These are phyloP conservation scores for Astrothelium macrocarpum DNA, from an alignment of 495 filamentous ascomycete species.

Conservation along the genomic window DNA sequence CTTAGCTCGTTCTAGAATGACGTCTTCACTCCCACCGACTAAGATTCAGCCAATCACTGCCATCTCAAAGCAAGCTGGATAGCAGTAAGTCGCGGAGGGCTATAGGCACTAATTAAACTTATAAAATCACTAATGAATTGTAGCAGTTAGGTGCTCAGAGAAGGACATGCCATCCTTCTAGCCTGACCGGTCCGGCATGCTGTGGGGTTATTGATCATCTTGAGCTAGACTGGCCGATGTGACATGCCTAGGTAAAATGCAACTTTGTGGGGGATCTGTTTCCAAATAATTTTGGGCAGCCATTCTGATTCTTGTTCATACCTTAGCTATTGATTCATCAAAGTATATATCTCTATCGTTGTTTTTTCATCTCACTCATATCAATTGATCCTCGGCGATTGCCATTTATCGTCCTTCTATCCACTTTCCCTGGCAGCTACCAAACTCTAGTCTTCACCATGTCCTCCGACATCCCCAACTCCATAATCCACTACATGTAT, in stretches of 20 bases:
- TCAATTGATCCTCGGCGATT: no score
- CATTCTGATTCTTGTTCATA: background rate
- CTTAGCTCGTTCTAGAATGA: background rate
- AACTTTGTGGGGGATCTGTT: no score
- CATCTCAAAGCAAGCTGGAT: background rate
- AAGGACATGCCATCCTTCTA: background rate
- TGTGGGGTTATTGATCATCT: background rate
- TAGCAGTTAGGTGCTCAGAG: no score
- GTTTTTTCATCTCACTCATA: background rate
- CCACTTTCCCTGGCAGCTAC: background rate
- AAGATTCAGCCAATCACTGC: background rate
- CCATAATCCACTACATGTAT: slow-evolving; percentile 49
- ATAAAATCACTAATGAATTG: no score
- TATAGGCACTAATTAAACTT: no score
- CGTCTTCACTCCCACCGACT: background rate
- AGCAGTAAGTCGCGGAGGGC: no score
- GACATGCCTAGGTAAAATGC: no score
- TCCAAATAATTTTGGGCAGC: background rate
- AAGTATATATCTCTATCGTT: background rate
- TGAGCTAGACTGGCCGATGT: no score
- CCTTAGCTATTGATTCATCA: background rate
- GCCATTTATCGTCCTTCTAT: background rate
- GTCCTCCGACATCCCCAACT: slow-evolving; percentile 20
- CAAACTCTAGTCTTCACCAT: background rate
- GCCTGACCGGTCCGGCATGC: background rate